Conservation (phyloP, 1,284 basidiomycete species). For the Heterobasidion irregulare region DNA sequence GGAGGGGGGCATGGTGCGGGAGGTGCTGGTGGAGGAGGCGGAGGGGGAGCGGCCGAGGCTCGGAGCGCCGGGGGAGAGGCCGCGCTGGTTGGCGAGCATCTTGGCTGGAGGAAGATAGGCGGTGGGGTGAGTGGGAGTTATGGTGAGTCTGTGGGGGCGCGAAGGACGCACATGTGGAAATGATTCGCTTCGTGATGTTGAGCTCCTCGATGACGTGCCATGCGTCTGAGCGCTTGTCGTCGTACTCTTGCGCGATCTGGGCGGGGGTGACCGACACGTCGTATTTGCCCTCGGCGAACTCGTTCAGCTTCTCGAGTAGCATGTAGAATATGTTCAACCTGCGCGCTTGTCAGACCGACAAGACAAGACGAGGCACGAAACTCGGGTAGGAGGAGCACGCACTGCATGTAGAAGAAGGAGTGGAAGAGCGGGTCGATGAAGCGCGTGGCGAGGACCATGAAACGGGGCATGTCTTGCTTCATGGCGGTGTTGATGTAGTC, state of each 20-base stretch:
- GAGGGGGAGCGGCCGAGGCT: slow-evolving; percentile 31
- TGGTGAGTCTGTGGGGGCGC: not conserved
- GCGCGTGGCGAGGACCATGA: slow-evolving; percentile 80
- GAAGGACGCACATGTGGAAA: slow-evolving; percentile 67
- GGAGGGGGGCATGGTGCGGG: slow-evolving; percentile 25
- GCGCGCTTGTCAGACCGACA: slow-evolving; percentile 1
- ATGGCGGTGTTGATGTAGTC: slow-evolving; percentile 92
- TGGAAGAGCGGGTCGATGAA: slow-evolving; percentile 97
- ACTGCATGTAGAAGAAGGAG: slow-evolving; percentile 99
- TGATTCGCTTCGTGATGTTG: slow-evolving; percentile 71
- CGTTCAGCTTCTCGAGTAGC: slow-evolving; percentile 87
- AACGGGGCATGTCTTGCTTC: slow-evolving; percentile 90
- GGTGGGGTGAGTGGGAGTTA: slow-evolving; percentile 6
- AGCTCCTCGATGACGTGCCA: slow-evolving; percentile 69
- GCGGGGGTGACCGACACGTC: slow-evolving; percentile 58
- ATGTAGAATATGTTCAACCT: slow-evolving; percentile 93
- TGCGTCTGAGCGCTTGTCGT: slow-evolving; percentile 74
- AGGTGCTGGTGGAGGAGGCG: slow-evolving; percentile 21
- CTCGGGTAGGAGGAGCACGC: slow-evolving; percentile 24
- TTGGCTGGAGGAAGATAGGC: slow-evolving; percentile 36
- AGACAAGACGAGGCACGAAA: not conserved
- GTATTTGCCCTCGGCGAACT: slow-evolving; percentile 81
- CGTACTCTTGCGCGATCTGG: slow-evolving; percentile 76
- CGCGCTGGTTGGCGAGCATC: slow-evolving; percentile 49
- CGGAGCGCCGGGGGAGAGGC: slow-evolving; percentile 12